These are phyloP conservation scores for Hymenoscyphus fructigenus DNA, from an alignment of 2,329 filamentous ascomycete genomes.

Conservation along the genomic window DNA sequence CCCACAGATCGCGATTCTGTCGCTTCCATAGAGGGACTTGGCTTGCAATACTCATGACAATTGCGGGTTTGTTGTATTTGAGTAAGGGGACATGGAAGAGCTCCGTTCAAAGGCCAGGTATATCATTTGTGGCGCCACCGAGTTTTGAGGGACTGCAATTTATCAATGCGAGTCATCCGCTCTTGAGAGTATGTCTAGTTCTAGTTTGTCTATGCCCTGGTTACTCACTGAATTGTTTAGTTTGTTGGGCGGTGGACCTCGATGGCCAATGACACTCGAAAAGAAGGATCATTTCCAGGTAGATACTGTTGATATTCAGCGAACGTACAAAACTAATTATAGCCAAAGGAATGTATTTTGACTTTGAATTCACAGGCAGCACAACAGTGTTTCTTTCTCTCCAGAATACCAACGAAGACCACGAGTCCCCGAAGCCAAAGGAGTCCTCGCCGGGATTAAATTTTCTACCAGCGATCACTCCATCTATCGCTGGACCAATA, in stretches of 20 bases:
- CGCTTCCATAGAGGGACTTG: slow-evolving; percentile 11
- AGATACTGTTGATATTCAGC: background rate
- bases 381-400: slow-evolving; percentile 27
- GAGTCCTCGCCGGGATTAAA: background rate
- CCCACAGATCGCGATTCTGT: slow-evolving; percentile 9
- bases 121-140: slow-evolving; percentile 1
- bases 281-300: slow-evolving; percentile 32
- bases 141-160: slow-evolving; percentile 26
- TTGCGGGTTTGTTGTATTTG: slow-evolving; percentile 15
- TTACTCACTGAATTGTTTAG: slow-evolving; percentile 17
- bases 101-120: background rate
- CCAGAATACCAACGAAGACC: slow-evolving; percentile 17
- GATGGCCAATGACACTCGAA: slow-evolving; percentile 21
- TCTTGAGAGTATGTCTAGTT: slow-evolving; percentile 22
- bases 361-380: slow-evolving; percentile 26
- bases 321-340: background rate
- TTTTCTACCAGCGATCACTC: slow-evolving; percentile 21
- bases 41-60: slow-evolving; percentile 13
- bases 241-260: slow-evolving; percentile 32
- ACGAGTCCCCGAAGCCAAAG: background rate
- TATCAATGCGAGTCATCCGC: slow-evolving; percentile 24
- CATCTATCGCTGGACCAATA: slow-evolving; percentile 24
- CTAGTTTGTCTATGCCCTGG: background rate
- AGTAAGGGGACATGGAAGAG: background rate
- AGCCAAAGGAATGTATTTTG: slow-evolving; percentile 28